Evolutionary conservation across 352 stramenopile species (phyloP).

Genomic region (Peronospora destructor): DNA sequence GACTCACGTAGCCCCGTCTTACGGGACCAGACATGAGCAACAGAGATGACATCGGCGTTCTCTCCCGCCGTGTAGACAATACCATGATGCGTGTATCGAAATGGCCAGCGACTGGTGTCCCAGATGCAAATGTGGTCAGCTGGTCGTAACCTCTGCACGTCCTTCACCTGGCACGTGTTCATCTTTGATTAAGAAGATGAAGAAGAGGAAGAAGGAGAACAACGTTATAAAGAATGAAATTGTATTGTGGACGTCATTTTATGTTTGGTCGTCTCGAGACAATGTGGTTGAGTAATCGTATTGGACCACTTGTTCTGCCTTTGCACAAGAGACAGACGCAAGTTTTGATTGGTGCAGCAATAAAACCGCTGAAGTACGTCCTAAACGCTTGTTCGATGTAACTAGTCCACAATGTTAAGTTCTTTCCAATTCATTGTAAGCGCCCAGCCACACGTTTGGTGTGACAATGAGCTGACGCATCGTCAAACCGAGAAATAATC

Average conservation of each 20-base stretch:
- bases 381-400: no score
- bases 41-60: conserved; percentile 41
- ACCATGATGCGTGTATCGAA: conserved; percentile 74
- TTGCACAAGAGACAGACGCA: neutral
- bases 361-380: no score
- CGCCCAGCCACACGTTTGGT: no score
- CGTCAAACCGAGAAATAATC: no score
- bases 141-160: conserved; percentile 46
- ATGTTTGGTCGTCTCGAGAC: neutral
- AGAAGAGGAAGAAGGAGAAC: neutral
- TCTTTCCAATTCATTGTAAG: no score
- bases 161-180: conserved; percentile 60
- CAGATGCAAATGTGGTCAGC: conserved; percentile 77
- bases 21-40: conserved; percentile 67
- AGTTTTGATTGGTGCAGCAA: no score
- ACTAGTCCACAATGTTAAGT: no score
- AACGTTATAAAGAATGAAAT: conserved; percentile 1
- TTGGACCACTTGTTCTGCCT: neutral
- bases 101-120: conserved; percentile 70
- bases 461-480: no score
- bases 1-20: conserved; percentile 49
- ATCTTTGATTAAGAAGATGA: conserved; percentile 14
- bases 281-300: neutral
- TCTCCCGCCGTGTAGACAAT: conserved; percentile 44
- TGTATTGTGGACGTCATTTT: neutral